These are phyloP conservation scores for barley (Hordeum vulgare) DNA, from an alignment of 176 grass and related monocot genomes.

Conservation along the genomic window DNA sequence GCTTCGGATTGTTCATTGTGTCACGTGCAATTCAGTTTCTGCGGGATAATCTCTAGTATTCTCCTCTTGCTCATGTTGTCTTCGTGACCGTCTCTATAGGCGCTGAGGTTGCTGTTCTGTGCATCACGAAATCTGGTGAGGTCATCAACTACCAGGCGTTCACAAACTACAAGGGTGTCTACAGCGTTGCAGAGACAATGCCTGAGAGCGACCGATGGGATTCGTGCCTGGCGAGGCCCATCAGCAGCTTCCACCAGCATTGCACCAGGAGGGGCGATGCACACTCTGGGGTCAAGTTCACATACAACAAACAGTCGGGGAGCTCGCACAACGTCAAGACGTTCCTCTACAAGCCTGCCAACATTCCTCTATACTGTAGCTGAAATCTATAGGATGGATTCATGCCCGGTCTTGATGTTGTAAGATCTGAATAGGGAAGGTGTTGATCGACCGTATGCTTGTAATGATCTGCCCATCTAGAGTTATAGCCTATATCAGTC, in stretches of 20 bases:
- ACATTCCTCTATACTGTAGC: constrained; percentile 55
- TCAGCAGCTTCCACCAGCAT: constrained; percentile 64
- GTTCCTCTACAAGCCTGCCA: constrained; percentile 71
- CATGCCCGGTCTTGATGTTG: no score
- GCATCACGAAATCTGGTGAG: constrained; percentile 84
- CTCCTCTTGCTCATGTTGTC: not conserved
- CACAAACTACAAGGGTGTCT: constrained; percentile 32
- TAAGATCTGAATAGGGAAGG: no score
- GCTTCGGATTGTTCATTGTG: constrained; percentile 12
- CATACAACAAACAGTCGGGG: constrained; percentile 55
- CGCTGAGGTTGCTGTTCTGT: constrained; percentile 78
- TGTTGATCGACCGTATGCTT: no score
- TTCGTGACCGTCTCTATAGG: constrained; percentile 24
- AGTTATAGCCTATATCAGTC: no score
- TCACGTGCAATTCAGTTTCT: not conserved
- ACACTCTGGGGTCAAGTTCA: constrained; percentile 81
- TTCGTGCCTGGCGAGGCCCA: constrained; percentile 81
- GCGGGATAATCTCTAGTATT: not conserved
- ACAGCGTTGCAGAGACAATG: constrained; percentile 78
- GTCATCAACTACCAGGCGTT: constrained; percentile 77
- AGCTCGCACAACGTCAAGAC: constrained; percentile 54
- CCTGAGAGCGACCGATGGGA: constrained; percentile 41
- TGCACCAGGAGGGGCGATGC: constrained; percentile 60
- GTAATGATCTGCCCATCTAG: no score
- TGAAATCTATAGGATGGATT: constrained; percentile 3